Percentiles rank a stretch among this genome's conserved stretches.
phyloP scores from a whole-genome alignment of 1,284 basidiomycete genomes.

The Malassezia pachydermatis region DNA sequence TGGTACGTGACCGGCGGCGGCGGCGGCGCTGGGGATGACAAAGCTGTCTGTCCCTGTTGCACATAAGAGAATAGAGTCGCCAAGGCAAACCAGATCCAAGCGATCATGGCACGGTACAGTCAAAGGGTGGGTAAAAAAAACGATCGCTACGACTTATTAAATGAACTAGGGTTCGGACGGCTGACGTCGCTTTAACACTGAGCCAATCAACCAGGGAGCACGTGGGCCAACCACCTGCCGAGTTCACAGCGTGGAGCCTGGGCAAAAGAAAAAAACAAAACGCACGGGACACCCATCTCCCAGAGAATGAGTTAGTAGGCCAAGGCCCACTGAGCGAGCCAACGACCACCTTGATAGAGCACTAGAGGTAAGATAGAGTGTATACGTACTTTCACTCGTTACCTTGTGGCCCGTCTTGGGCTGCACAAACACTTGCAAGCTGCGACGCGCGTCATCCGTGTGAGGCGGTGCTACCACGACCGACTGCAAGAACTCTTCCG shows the following conservation, averaged over 20 bases:
- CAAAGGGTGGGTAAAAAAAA: too few species aligned
- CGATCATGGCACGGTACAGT: too few species aligned
- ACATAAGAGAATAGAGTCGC: not conserved
- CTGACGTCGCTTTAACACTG: too few species aligned
- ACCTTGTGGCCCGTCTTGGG: conserved; percentile 20
- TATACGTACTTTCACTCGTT: conserved; percentile 16
- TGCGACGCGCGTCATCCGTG: conserved; percentile 1
- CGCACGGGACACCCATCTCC: not conserved
- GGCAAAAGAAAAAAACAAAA: not conserved
- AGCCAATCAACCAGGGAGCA: too few species aligned
- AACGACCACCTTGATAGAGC: conserved; percentile 11
- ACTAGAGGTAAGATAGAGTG: not conserved
- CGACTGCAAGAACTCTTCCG: conserved; percentile 30
- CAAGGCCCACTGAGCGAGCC: conserved; percentile 16
- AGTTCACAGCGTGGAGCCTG: not conserved
- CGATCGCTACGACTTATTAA: too few species aligned
- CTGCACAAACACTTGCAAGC: conserved; percentile 20
- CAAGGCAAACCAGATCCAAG: not conserved
- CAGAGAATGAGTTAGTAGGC: conserved; percentile 7
- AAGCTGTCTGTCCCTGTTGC: not conserved
- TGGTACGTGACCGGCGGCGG: conserved; percentile 4
- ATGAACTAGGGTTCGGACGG: too few species aligned
- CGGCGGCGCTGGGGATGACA: not conserved
- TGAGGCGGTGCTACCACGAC: conserved; percentile 28
- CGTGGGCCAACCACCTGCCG: too few species aligned